Base-by-base conservation (phyloP, 352 stramenopile genomes). In the Phytophthora lateralis region DNA sequence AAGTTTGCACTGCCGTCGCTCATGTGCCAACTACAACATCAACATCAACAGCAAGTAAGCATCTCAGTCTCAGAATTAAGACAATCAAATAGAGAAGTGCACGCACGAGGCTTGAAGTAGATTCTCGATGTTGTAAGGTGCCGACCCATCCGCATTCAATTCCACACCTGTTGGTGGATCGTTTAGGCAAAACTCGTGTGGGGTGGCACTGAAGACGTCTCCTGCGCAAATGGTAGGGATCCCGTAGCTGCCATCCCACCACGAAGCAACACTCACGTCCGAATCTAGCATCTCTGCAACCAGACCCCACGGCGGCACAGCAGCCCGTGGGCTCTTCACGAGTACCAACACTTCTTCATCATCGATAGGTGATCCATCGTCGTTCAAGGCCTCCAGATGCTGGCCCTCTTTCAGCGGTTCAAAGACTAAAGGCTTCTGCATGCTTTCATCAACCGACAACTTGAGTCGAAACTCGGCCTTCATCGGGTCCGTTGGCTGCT, bases 91-190 rank as follows among this genome's bases (percentile, higher is more conserved):
- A 29, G n/a, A 24, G 21, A 3, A 24, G 21, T 24, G 14, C 50
- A 63, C 72, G 29, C 59, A 89, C 66, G 66, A 74, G 3, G 83
- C 83, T 75, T 86, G 55, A n/a, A 93, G 58, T 10, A 93, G 66
- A 50, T 93, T 93, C 47, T 93, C 83, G 30, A 93, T 69, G 52
- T 93, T 93, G 76, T 80, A 90, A 11, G 68, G 70, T 10, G 80
- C 81, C 4, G 66, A 85, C 21, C 78, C 83, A 18, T 90, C 75
- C 0, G 49, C 53, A 24, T 75, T 60, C 29, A 83, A 20, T 3
- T 71, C 37, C 0, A 88, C 69, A 2, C 73, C 78, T 32, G 78
- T 72, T 5, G 17, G 49, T 1, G 54, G 55, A 50, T 87, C 52
- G 4, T 80, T 73, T 2, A 94, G 64, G 21, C 85, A 94, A 51